phyloP scores from a whole-genome alignment of 192 early-diverging fungal species.

The Coemansia sp. region DNA sequence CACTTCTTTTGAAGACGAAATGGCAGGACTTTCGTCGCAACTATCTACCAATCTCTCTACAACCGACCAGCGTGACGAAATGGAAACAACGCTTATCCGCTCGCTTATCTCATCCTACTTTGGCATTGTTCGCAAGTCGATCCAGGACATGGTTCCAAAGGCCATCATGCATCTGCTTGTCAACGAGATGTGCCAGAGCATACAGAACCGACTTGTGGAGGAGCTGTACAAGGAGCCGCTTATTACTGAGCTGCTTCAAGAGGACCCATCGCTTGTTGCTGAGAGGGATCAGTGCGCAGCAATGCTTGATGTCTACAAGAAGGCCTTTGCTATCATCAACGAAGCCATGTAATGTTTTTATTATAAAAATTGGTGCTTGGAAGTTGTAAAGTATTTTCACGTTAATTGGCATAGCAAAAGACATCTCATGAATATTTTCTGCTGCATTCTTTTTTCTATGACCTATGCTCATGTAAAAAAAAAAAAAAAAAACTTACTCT shows the following conservation, averaged over 20 bases:
- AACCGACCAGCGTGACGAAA: conserved; percentile 65
- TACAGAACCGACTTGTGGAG: conserved; percentile 76
- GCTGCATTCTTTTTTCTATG: neutral
- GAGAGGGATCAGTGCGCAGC: conserved; percentile 76
- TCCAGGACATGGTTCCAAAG: conserved; percentile 80
- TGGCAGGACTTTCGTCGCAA: conserved; percentile 46
- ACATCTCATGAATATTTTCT: neutral
- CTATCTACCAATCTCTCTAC: conserved; percentile 47
- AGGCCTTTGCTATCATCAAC: conserved; percentile 67
- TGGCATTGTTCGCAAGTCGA: conserved; percentile 74
- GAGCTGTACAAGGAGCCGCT: conserved; percentile 72
- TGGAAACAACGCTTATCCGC: conserved; percentile 78
- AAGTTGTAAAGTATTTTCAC: no score
- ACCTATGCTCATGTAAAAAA: neutral
- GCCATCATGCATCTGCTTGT: conserved; percentile 81
- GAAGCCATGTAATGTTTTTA: conserved; percentile 39
- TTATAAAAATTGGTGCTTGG: no score
- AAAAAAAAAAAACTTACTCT: neutral
- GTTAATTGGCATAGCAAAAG: no score
- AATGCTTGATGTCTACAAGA: conserved; percentile 76
- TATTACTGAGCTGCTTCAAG: conserved; percentile 70
- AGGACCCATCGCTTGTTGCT: conserved; percentile 69
- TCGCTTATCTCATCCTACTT: conserved; percentile 80
- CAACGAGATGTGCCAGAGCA: conserved; percentile 68
- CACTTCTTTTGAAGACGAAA: conserved; percentile 45